These are phyloP conservation scores for Yamadazyma dushanensis DNA, from an alignment of 1,139 yeast genomes.

Conservation along the genomic window DNA sequence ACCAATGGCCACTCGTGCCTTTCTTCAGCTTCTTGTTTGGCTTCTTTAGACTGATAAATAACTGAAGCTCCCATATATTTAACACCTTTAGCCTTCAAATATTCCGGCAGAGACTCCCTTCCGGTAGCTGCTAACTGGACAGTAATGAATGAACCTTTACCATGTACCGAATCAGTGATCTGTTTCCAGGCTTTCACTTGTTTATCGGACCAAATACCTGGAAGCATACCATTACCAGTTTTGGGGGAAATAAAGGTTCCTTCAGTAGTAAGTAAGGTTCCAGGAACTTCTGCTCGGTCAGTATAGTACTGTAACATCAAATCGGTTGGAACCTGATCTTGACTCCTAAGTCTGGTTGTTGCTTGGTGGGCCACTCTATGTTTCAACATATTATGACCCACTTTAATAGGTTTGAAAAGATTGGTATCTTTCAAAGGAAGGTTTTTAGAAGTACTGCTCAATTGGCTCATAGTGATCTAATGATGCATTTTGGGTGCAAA, in stretches of 20 bases:
- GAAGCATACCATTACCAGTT: conserved; percentile 24
- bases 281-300: conserved; percentile 48
- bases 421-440: too few species aligned
- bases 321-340: conserved; percentile 40
- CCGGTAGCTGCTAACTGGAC: conserved; percentile 67
- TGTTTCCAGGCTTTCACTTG: conserved; percentile 52
- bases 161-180: conserved; percentile 52
- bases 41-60: conserved; percentile 22
- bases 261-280: conserved; percentile 49
- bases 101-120: conserved; percentile 47
- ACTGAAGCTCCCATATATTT: conserved; percentile 28
- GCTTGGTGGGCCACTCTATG: conserved; percentile 57
- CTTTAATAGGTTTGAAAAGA: conserved; percentile 45
- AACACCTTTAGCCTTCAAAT: conserved; percentile 34
- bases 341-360: conserved; percentile 36
- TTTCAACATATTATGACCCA: conserved; percentile 37
- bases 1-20: conserved; percentile 36
- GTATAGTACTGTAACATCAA: conserved; percentile 45
- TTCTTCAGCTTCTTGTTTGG: conserved; percentile 25
- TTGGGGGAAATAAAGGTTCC: conserved; percentile 32
- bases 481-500: too few species aligned
- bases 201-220: conserved; percentile 53
- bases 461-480: too few species aligned
- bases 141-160: conserved; percentile 51
- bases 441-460: too few species aligned